These are phyloP conservation scores for Boeremia exigua DNA, from an alignment of 2,329 filamentous ascomycete species.

Conservation along the genomic window DNA sequence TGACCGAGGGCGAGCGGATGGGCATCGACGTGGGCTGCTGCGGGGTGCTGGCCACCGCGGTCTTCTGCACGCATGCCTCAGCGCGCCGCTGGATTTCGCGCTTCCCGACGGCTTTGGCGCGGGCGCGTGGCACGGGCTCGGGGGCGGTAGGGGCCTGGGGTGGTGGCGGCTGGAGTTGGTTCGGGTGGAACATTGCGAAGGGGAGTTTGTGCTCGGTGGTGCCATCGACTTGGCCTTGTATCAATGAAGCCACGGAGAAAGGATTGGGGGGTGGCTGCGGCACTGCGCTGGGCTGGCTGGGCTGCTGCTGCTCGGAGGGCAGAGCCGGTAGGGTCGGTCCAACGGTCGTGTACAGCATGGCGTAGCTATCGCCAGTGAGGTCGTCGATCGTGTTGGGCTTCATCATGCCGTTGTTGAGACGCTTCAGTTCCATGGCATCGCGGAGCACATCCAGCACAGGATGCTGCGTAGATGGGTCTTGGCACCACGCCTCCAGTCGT, in stretches of 20 bases:
- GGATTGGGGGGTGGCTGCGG: slow-evolving; percentile 22
- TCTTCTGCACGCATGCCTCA: slow-evolving; percentile 60
- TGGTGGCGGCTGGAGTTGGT: slow-evolving; percentile 26
- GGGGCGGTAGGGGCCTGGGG: slow-evolving; percentile 24
- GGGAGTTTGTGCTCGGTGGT: slow-evolving; percentile 26
- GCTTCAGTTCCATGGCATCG: slow-evolving; percentile 73
- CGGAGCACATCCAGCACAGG: slow-evolving; percentile 67
- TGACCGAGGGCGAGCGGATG: slow-evolving; percentile 40
- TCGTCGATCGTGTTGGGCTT: slow-evolving; percentile 88
- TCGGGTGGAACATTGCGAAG: slow-evolving; percentile 36
- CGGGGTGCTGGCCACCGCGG: slow-evolving; percentile 37
- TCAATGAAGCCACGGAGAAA: slow-evolving; percentile 39
- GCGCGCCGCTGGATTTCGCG: slow-evolving; percentile 65
- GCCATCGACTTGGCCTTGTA: slow-evolving; percentile 44
- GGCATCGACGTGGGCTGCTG: slow-evolving; percentile 38
- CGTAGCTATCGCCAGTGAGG: slow-evolving; percentile 89
- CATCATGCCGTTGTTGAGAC: slow-evolving; percentile 85
- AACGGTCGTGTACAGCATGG: slow-evolving; percentile 73
- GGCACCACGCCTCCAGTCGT: slow-evolving; percentile 65
- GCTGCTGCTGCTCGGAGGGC: slow-evolving; percentile 52
- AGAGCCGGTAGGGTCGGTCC: slow-evolving; percentile 62
- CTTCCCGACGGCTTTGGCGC: slow-evolving; percentile 65
- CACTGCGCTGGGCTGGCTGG: slow-evolving; percentile 2
- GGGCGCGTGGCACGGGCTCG: slow-evolving; percentile 32
- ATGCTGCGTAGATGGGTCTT: slow-evolving; percentile 55